phyloP scores from a whole-genome alignment of 768 basidiomycete genomes.

The Pulveroboletus ravenelii region DNA sequence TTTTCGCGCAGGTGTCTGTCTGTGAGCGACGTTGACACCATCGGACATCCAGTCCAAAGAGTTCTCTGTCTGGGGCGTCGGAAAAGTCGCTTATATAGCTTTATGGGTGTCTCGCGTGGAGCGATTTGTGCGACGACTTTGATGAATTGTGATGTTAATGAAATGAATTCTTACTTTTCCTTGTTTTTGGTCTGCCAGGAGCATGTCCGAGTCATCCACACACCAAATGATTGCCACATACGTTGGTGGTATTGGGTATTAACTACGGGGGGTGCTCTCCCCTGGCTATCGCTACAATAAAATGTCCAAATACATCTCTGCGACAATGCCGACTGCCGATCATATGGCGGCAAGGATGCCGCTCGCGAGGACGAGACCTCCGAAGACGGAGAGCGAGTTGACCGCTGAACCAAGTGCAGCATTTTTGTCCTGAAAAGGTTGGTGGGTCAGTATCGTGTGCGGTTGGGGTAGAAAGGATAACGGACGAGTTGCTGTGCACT shows the following conservation, averaged over 20 bases:
- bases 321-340: not conserved
- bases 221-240: not conserved
- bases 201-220: not conserved
- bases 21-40: conserved; percentile 4
- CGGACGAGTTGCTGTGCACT: conserved; percentile 23
- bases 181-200: not conserved
- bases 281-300: conserved; percentile 15
- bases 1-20: not conserved
- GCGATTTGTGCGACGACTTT: not conserved
- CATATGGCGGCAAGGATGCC: conserved; percentile 19
- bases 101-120: not conserved
- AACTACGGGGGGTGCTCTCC: not conserved
- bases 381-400: conserved; percentile 18
- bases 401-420: conserved; percentile 18
- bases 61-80: not conserved
- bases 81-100: not conserved
- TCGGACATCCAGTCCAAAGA: conserved; percentile 6
- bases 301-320: conserved; percentile 9
- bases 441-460: not conserved
- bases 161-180: not conserved
- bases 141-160: not conserved
- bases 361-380: conserved; percentile 18
- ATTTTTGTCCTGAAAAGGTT: conserved; percentile 14
- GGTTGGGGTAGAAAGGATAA: not conserved
- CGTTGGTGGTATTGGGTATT: not conserved